Percentiles rank a stretch among this genome's conserved stretches.
Evolutionary conservation across 179 eudicot genomes (phyloP).

Genomic region (Beta lomatogona): DNA sequence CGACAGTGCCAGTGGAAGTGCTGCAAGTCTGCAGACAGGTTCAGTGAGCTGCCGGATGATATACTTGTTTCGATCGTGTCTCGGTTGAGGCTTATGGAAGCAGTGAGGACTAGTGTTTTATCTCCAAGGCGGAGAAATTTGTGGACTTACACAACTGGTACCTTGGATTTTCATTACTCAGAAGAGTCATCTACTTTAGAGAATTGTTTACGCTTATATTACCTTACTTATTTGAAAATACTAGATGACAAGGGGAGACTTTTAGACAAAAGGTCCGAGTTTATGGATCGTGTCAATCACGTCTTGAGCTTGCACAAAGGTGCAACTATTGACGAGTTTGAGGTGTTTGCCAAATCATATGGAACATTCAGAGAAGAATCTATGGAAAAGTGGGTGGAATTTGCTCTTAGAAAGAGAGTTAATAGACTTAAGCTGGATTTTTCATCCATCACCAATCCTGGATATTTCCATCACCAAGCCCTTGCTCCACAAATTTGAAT

Average conservation of each 20-base stretch:
- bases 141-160: neutral
- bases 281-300: neutral
- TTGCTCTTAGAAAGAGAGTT: conserved; percentile 8
- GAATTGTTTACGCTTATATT: neutral
- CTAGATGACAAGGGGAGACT: too few relatives aligned
- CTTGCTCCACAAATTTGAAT: neutral
- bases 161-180: conserved; percentile 6
- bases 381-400: neutral
- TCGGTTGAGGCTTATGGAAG: conserved; percentile 1
- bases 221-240: neutral
- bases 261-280: neutral
- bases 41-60: conserved; percentile 9
- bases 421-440: conserved; percentile 8
- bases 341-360: neutral
- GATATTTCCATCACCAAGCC: neutral
- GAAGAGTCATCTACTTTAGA: neutral
- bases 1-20: too few relatives aligned
- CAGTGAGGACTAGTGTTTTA: conserved; percentile 7
- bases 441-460: too few relatives aligned
- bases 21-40: neutral
- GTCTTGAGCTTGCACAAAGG: conserved; percentile 9
- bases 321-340: neutral
- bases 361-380: neutral
- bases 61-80: neutral
- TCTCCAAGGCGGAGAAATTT: neutral